These are phyloP conservation scores for Borovskyia barvae DNA, from an alignment of 208 protist genomes.

Conservation along the genomic window DNA sequence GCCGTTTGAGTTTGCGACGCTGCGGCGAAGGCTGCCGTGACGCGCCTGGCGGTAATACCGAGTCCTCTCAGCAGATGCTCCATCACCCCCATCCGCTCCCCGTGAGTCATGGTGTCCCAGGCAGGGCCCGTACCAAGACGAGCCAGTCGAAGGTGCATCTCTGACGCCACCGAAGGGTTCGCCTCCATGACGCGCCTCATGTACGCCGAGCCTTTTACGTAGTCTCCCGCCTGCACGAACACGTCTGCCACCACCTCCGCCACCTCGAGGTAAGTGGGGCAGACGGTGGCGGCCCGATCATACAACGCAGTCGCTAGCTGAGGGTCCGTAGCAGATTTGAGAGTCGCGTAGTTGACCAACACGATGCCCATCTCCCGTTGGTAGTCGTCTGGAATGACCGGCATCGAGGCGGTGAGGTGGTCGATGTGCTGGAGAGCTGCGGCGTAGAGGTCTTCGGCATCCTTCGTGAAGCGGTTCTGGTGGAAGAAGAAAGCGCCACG, in stretches of 20 bases:
- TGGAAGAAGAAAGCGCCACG: slow-evolving; percentile 84
- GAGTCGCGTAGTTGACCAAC: slow-evolving; percentile 76
- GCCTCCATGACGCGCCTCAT: slow-evolving; percentile 38
- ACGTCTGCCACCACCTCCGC: slow-evolving; percentile 63
- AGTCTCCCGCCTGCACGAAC: slow-evolving; percentile 64
- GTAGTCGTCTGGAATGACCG: slow-evolving; percentile 23
- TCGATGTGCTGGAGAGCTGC: slow-evolving; percentile 47
- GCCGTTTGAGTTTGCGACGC: slow-evolving; percentile 1
- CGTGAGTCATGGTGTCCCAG: slow-evolving; percentile 40
- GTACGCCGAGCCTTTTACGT: slow-evolving; percentile 47
- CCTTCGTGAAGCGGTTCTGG: slow-evolving; percentile 49
- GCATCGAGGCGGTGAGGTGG: slow-evolving; percentile 14
- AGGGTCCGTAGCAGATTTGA: slow-evolving; percentile 31
- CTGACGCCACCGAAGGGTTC: slow-evolving; percentile 23
- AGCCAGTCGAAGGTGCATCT: slow-evolving; percentile 39
- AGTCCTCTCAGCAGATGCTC: slow-evolving; percentile 61
- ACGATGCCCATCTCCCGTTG: slow-evolving; percentile 61
- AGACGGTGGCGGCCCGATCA: slow-evolving; percentile 42
- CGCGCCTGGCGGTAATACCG: slow-evolving; percentile 20
- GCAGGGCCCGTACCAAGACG: slow-evolving; percentile 42
- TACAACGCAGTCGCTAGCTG: slow-evolving; percentile 50
- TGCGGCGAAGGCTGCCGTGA: slow-evolving; percentile 7
- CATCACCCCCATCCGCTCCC: slow-evolving; percentile 42
- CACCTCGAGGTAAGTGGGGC: slow-evolving; percentile 50
- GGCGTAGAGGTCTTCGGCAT: slow-evolving; percentile 72